These are phyloP conservation scores for Conoideocrella luteorostrata DNA, from an alignment of 2,329 filamentous ascomycete genomes.

Conservation along the genomic window DNA sequence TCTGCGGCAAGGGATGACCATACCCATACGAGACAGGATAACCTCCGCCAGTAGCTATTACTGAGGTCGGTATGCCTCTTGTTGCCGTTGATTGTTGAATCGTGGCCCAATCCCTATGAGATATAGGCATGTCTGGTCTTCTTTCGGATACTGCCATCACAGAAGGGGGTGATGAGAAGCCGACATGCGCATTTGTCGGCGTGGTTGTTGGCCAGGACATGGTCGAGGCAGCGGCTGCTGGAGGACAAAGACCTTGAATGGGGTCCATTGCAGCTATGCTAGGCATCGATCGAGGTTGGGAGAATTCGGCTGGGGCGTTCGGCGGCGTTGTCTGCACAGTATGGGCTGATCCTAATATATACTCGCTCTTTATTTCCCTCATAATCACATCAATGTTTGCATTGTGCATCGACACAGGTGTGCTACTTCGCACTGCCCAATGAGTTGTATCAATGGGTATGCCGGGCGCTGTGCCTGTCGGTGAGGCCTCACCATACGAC, in stretches of 20 bases:
- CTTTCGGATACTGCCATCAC: background rate
- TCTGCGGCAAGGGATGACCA: slow-evolving; percentile 20
- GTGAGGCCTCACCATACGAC: slow-evolving; percentile 8
- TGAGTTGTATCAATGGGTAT: slow-evolving; percentile 12
- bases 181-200: slow-evolving; percentile 41
- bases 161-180: slow-evolving; percentile 39
- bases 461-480: slow-evolving; percentile 8
- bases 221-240: slow-evolving; percentile 14
- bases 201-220: slow-evolving; percentile 30
- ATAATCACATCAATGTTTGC: slow-evolving; percentile 16
- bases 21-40: slow-evolving; percentile 24
- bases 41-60: slow-evolving; percentile 13
- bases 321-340: slow-evolving; percentile 13
- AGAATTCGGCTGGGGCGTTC: slow-evolving; percentile 13
- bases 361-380: slow-evolving; percentile 14
- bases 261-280: slow-evolving; percentile 16
- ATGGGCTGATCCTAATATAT: slow-evolving; percentile 16
- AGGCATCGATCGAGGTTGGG: slow-evolving; percentile 17
- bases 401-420: slow-evolving; percentile 9
- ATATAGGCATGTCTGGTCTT: slow-evolving; percentile 28
- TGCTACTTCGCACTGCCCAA: slow-evolving; percentile 17
- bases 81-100: slow-evolving; percentile 20
- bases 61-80: slow-evolving; percentile 14
- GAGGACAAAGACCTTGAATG: slow-evolving; percentile 15
- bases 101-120: slow-evolving; percentile 24